Evolutionary conservation across 148 eudicot species (phyloP), one percentile per base, ranked within the genome.

Genomic region (Chenopodium suecicum): DNA sequence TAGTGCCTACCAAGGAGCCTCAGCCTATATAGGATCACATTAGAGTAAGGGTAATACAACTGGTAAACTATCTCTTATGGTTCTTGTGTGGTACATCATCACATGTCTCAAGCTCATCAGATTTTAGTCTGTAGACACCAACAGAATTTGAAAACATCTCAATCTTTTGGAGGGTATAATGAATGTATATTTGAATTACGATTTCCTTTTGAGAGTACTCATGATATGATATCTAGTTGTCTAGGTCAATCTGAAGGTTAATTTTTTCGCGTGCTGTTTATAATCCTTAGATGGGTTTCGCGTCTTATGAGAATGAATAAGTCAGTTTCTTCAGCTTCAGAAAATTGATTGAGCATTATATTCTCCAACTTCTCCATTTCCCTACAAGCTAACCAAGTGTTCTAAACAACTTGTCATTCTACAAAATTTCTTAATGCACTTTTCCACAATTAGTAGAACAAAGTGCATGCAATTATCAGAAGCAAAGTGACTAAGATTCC

Each of bases 11-110:
- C 84, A 81, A 23, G 84, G 86, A 73, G 83, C 84, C 62, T 74
- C 77, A 6, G 77, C 77, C 27, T 84, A 81, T 73, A 82, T 84
- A 82, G 80, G 82, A 75, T 85, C 85, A 19, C 83, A 79, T 79
- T 85, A 80, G 82, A 80, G 76, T 46, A 46, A 80, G 64, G 76
- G 34, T 23, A 60, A 69, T 16, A 29, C 32, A 68, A 68, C 82
- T 79, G 82, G 76, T 79, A 83, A 68, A 79, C 80, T 29, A 58
- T 32, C 69, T 66, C 72, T 71, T 67, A 13, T 70, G 74, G 60
- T 81, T 54, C 67, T 52, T 56, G 81, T 77, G 81, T 84, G 84
- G 78, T 84, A 81, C 70, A 77, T 60, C 70, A 77, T 47, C 46
- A 60, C 58, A 60, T 80, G 72, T 80, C 86, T 80, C 81, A 70